Base-by-base conservation (phyloP, 2,329 filamentous ascomycete genomes). In the Xylariaceae sp. region DNA sequence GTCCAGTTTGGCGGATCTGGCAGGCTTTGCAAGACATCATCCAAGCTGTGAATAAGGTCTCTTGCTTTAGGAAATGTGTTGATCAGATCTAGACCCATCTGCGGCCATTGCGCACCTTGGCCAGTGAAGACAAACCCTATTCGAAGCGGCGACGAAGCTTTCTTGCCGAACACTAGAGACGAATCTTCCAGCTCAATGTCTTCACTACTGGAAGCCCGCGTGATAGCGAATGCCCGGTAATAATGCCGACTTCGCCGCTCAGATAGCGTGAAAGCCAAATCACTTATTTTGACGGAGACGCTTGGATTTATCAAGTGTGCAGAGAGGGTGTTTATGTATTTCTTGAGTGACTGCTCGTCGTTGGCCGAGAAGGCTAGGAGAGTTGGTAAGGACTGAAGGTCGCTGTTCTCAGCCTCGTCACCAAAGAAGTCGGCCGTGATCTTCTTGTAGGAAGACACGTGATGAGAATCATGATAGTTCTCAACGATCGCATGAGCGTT, bases 401-500 rank as follows among this genome's bases (percentile, higher is more conserved):
- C 0, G 70, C 43, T 3, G 11, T 58, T 31, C 4, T 44, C 41
- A 2, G 28, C 41, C n/a, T 41, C 44, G 3, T 36, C 49, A 9
- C 63, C 65, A 0, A 67, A 65, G 29, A 53, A 53, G n/a, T 52
- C 31, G 12, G 49, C 40, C 2, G 49, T 52, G 29, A 52, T 44
- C 16, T 43, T 17, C 12, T 21, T 47, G 41, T 62, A 60, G 1
- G 58, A 50, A 14, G 58, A 48, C 4, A 59, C 23, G 34, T 53
- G 34, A 33, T n/a, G n/a, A 26, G 31, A 16, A 4, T 39, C 17
- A 6, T 51, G 36, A 7, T 56, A 46, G 3, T 70, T 50, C 43
- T 69, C 65, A 6, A 69, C 26, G n/a, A 69, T 53, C 14, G 56
- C 64, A 37, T 76, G 73, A 2, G 65, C 71, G 28, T 76, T 76